These are phyloP conservation scores for Acanthamoeba royreba DNA, from an alignment of 208 protist genomes.

Conservation along the genomic window DNA sequence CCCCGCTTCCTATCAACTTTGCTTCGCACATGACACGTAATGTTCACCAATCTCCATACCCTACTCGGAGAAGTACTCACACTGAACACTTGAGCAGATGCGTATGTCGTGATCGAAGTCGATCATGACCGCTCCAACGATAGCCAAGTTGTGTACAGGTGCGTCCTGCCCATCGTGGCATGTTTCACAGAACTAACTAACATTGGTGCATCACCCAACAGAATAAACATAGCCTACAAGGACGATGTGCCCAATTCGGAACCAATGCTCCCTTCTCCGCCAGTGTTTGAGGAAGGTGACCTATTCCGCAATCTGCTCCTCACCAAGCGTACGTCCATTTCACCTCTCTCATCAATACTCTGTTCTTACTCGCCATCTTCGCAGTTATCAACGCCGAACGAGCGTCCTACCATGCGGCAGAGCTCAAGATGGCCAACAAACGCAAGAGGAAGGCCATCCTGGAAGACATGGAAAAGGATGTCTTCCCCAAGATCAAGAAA, in stretches of 20 bases:
- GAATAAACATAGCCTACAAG: background rate
- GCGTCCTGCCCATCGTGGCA: background rate
- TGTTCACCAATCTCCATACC: background rate
- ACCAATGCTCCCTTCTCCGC: background rate
- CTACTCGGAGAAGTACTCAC: background rate
- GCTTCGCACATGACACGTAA: slow-evolving; percentile 16
- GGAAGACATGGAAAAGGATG: background rate
- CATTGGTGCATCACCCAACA: background rate
- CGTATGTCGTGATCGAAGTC: background rate
- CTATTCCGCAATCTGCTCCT: slow-evolving; percentile 3
- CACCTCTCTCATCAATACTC: background rate
- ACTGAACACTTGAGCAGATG: background rate
- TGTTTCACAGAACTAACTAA: background rate
- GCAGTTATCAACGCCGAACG: background rate
- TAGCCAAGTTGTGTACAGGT: background rate
- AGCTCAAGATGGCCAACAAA: slow-evolving; percentile 13
- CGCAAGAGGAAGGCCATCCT: background rate
- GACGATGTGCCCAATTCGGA: background rate
- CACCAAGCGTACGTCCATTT: background rate
- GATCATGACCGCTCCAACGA: background rate
- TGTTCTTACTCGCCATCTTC: background rate
- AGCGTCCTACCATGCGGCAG: background rate
- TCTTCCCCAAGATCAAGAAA: slow-evolving; percentile 11
- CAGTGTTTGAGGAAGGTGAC: background rate
- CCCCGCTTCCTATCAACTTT: background rate